phyloP scores from a whole-genome alignment of 1,284 basidiomycete species.

The Cutaneotrichosporon mucoides region DNA sequence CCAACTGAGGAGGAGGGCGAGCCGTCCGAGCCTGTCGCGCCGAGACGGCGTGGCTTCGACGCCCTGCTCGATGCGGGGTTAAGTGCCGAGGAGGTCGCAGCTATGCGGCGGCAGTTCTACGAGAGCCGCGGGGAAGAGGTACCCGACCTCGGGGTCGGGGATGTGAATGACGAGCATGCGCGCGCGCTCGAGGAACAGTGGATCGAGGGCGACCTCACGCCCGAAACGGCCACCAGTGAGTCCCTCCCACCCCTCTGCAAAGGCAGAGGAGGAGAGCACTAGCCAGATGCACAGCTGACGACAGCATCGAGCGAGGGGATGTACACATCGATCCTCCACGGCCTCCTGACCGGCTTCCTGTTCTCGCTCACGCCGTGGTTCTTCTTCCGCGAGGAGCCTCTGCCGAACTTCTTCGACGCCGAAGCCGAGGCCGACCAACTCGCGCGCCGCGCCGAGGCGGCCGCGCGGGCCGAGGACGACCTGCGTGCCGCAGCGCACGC shows the following conservation, averaged over 20 bases:
- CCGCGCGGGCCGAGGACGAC: conserved; percentile 10
- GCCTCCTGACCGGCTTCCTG: conserved; percentile 81
- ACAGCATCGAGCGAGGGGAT: conserved; percentile 45
- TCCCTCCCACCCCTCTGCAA: too few relatives aligned
- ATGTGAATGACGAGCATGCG: conserved; percentile 71
- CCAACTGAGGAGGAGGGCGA: conserved; percentile 2
- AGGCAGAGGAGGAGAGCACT: too few relatives aligned
- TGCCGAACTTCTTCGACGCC: conserved; percentile 48
- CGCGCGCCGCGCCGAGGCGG: conserved; percentile 7
- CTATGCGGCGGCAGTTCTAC: conserved; percentile 81
- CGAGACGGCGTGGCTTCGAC: conserved; percentile 77
- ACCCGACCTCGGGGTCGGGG: conserved; percentile 36
- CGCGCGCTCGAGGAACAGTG: conserved; percentile 88
- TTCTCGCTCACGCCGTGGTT: conserved; percentile 79
- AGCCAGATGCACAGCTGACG: too few relatives aligned
- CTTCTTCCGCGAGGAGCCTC: conserved; percentile 63
- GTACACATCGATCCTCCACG: conserved; percentile 65
- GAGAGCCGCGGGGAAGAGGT: conserved; percentile 50
- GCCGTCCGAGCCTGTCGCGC: conserved; percentile 58
- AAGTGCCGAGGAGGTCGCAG: conserved; percentile 77
- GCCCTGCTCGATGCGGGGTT: conserved; percentile 78
- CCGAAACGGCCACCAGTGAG: conserved; percentile 50
- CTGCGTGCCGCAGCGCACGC: conserved; percentile 10
- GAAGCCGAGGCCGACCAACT: conserved; percentile 37
- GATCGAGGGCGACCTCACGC: conserved; percentile 74